Percentiles rank a stretch among this genome's conserved stretches.
phyloP scores from a whole-genome alignment of 352 stramenopile species.

The Globisporangium ultimum region DNA sequence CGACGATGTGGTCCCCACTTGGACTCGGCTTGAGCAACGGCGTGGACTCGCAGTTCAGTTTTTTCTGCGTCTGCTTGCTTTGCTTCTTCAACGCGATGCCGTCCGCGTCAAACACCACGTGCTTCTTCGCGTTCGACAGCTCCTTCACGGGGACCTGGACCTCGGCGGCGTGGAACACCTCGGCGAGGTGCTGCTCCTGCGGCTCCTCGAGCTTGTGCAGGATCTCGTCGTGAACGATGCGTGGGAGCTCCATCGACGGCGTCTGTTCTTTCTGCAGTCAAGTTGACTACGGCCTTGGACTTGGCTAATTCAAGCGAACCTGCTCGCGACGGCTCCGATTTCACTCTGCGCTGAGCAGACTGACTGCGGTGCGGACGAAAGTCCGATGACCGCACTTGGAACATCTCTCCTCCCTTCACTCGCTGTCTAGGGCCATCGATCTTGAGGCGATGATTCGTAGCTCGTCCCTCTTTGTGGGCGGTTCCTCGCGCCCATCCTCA shows the following conservation, averaged over 20 bases:
- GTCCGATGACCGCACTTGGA: too few relatives aligned
- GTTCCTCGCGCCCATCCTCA: too few relatives aligned
- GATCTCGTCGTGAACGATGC: slow-evolving; percentile 41
- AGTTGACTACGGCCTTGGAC: slow-evolving; percentile 2
- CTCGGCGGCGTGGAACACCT: slow-evolving; percentile 12
- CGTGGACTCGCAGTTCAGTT: slow-evolving; percentile 13
- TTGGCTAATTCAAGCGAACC: neutral
- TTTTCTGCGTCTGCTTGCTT: neutral
- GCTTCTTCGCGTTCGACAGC: neutral
- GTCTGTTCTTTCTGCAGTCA: slow-evolving; percentile 3
- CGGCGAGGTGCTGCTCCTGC: slow-evolving; percentile 26
- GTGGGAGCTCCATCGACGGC: slow-evolving; percentile 41
- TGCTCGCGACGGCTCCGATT: slow-evolving; percentile 5
- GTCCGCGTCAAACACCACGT: neutral
- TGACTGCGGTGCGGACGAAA: neutral
- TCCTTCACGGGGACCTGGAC: slow-evolving; percentile 12
- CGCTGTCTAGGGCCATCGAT: too few relatives aligned
- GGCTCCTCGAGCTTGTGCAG: slow-evolving; percentile 38
- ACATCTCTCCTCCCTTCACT: too few relatives aligned
- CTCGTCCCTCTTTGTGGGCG: too few relatives aligned
- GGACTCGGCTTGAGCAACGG: slow-evolving; percentile 20
- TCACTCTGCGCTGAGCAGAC: neutral
- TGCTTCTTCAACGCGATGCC: slow-evolving; percentile 2
- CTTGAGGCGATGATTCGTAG: too few relatives aligned
- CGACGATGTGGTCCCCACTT: slow-evolving; percentile 4